Conservation (phyloP, 495 filamentous ascomycete genomes). For the Penicillium verhagenii region DNA sequence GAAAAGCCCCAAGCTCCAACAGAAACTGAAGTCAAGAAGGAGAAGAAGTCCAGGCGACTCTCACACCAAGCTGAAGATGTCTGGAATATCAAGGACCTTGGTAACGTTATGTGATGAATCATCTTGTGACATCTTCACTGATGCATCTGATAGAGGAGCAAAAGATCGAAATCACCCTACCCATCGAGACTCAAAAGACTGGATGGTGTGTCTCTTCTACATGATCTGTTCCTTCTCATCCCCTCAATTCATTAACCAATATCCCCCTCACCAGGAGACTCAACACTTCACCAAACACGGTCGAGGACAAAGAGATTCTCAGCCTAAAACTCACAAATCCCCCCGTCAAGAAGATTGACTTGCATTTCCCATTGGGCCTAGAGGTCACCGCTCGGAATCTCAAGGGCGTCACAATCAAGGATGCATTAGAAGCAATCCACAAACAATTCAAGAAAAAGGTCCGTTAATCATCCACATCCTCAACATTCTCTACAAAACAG, state of each 20-base stretch:
- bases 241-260: too few species aligned
- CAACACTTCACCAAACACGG: constrained; percentile 72
- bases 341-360: constrained; percentile 88
- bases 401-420: constrained; percentile 93
- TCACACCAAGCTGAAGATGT: constrained; percentile 69
- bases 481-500: too few species aligned
- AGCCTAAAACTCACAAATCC: constrained; percentile 77
- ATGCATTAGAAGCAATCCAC: constrained; percentile 89
- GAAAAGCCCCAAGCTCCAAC: constrained; percentile 42
- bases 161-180: constrained; percentile 70
- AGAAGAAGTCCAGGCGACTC: constrained; percentile 57
- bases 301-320: constrained; percentile 80
- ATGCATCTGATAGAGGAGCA: constrained; percentile 61
- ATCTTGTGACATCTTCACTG: constrained; percentile 6
- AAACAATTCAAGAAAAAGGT: constrained; percentile 95
- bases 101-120: constrained; percentile 51
- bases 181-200: constrained; percentile 83
- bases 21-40: constrained; percentile 32
- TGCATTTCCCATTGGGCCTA: constrained; percentile 82
- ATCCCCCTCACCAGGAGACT: constrained; percentile 66
- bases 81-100: constrained; percentile 81
- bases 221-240: neutral
- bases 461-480: constrained; percentile 15
- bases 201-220: constrained; percentile 67
- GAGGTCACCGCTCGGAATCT: constrained; percentile 85